Base-by-base conservation (phyloP, 2,329 filamentous ascomycete genomes). In the Pseudohalonectria lignicola region DNA sequence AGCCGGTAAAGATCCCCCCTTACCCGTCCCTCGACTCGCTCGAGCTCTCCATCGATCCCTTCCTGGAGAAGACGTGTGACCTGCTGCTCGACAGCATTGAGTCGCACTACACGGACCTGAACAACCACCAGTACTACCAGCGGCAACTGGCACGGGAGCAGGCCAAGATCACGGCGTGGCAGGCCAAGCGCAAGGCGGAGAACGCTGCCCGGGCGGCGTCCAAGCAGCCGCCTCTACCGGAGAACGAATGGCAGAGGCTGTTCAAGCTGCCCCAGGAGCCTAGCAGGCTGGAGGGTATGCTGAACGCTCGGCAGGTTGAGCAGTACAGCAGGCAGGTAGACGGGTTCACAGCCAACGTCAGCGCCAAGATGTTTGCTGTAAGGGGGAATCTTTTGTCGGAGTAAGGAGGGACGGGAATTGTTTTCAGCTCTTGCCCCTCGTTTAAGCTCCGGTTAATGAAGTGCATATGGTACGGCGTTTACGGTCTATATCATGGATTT, bases 251-350 rank as follows among this genome's bases (percentile, higher is more conserved):
- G 88, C 86, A 94, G 67, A 82, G 86, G 58, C 73, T 96, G 52
- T 98, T 96, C 76, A 98, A 98, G 77, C 76, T 98, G 49, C 92
- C 92, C 19, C 81, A 86, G 58, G 90, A 96, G 69, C 90, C 92
- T 40, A 94, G 83, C 65, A 74, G 90, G 49, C 68, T 96, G 50
- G 90, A 96, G 69, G 86, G 83, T 48, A 85, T 98, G 74, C 71
- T 98, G 56, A 94, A 95, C 61, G 88, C 85, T 45, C 78, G 87
- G 63, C 92, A 98, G 68, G 87, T 95, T 39, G 88, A 96, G 67
- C 90, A 96, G 67, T 98, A 96, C 67, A 86, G 88, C 55, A 82
- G 87, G 67, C 92, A 96, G 69, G 84, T 96, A 41, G 92, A 98
- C 62, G 86, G 86, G 29, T 96, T 96, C 63, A 90, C 90, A 34